phyloP scores from a whole-genome alignment of 352 stramenopile species.

The Phytophthora quininea region DNA sequence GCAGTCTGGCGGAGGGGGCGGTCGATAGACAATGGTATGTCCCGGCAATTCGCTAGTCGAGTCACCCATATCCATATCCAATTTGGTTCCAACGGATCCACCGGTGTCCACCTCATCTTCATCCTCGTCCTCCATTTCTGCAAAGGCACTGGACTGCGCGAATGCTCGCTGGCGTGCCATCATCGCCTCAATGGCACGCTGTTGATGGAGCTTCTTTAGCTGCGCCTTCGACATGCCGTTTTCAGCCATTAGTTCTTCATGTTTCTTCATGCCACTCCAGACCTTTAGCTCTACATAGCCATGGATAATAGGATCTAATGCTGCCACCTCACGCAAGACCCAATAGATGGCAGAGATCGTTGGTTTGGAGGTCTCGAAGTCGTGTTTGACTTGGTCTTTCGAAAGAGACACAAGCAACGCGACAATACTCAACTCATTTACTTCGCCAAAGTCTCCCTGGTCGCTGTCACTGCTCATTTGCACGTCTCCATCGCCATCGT shows the following conservation, averaged over 20 bases:
- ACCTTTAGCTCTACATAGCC: slow-evolving; percentile 63
- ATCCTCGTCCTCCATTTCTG: slow-evolving; percentile 74
- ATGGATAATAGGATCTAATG: slow-evolving; percentile 55
- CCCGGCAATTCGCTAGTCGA: slow-evolving; percentile 19
- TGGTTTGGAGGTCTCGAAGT: slow-evolving; percentile 80
- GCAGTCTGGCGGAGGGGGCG: slow-evolving; percentile 72
- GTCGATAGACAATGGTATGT: slow-evolving; percentile 65
- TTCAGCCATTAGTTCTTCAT: slow-evolving; percentile 52
- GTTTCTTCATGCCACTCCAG: slow-evolving; percentile 70
- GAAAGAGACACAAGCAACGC: slow-evolving; percentile 60
- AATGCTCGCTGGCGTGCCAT: slow-evolving; percentile 81
- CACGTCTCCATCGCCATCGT: slow-evolving; percentile 57
- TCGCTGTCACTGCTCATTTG: slow-evolving; percentile 81
- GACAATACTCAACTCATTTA: slow-evolving; percentile 71
- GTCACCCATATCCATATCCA: slow-evolving; percentile 24
- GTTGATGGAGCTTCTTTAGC: slow-evolving; percentile 80
- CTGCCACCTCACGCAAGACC: slow-evolving; percentile 73
- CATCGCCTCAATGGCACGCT: slow-evolving; percentile 87
- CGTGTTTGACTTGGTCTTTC: slow-evolving; percentile 76
- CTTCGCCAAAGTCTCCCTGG: slow-evolving; percentile 53
- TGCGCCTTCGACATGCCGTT: slow-evolving; percentile 73
- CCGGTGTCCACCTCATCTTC: slow-evolving; percentile 50
- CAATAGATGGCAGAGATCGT: slow-evolving; percentile 83
- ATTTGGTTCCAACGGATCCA: slow-evolving; percentile 26
- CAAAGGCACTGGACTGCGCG: slow-evolving; percentile 68